Base-by-base conservation (phyloP, 2,329 filamentous ascomycete species). In the Colletotrichum abscissum region DNA sequence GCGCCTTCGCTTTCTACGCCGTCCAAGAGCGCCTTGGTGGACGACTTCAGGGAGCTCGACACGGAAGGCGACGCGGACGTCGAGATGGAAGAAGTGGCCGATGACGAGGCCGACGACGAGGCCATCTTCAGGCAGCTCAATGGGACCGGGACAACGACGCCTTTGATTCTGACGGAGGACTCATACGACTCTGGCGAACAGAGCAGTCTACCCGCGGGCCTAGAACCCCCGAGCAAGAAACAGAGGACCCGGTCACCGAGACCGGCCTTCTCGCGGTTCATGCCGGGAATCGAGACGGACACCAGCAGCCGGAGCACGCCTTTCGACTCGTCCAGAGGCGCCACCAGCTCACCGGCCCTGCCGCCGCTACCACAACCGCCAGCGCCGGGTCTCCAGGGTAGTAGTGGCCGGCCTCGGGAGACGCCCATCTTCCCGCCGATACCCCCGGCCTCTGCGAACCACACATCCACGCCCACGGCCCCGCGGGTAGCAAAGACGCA, bases 1-100 rank as follows among this genome's bases (percentile, higher is more conserved):
- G 63, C 42, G 8, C 66, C 66, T 3, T 81, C 84, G 77, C 74
- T 84, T 1, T 80, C 80, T 3, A 83, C 80, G 1, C 84, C 83
- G 2, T 76, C 79, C 1, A 84, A 85, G 75, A 74, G 74, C 1
- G 78, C 76, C 7, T 6, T 38, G 12, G 56, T 81, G 22, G 69
- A 75, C 14, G 81, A 80, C 1, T 81, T 82, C 12, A 80, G 35
- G 22, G 67, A 42, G n/a, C 16, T 59, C 0, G 79, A 81, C 30
- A 69, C 67, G 7, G 73, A 75, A 3, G 38, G 28, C 2, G 79
- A 82, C 3, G 65, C 19, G 38, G 38, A 42, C 38, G 38, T 72
- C 3, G 80, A 76, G 7, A 78, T 81, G 22, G 64, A 71, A 3
- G 78, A 81, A 5, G 69, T 72, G 6, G 79, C 76, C 12, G 79